Conservation (phyloP, 768 basidiomycete species). For the Naganishia randhawae region DNA sequence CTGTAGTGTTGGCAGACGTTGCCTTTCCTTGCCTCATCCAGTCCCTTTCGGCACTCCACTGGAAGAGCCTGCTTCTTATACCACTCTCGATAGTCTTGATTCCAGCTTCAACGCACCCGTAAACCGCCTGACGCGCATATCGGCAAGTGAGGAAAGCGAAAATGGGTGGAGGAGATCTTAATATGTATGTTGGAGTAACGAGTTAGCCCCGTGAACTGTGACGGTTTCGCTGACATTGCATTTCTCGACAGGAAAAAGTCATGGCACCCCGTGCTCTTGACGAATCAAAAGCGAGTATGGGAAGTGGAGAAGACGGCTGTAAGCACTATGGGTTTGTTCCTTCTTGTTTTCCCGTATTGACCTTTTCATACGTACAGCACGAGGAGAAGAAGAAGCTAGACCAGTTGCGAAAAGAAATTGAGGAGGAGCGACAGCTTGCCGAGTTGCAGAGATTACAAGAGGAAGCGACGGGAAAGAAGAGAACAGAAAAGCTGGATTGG, state of each 20-base stretch:
- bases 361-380: slow-evolving; percentile 57
- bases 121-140: slow-evolving; percentile 13
- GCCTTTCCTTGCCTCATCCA: background rate
- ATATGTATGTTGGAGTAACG: slow-evolving; percentile 71
- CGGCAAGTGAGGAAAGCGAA: slow-evolving; percentile 52
- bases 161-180: slow-evolving; percentile 96
- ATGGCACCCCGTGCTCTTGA: slow-evolving; percentile 96
- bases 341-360: background rate
- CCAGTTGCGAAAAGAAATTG: slow-evolving; percentile 93
- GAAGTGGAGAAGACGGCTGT: slow-evolving; percentile 95
- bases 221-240: slow-evolving; percentile 15
- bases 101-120: background rate
- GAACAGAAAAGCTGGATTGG: slow-evolving; percentile 94
- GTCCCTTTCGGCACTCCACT: background rate
- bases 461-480: slow-evolving; percentile 89
- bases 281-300: slow-evolving; percentile 99
- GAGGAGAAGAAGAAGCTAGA: slow-evolving; percentile 98
- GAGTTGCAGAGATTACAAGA: slow-evolving; percentile 94
- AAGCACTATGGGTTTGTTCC: slow-evolving; percentile 48
- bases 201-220: no score
- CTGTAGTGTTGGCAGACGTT: no score
- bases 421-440: slow-evolving; percentile 93
- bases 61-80: background rate
- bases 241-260: slow-evolving; percentile 57
- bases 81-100: background rate